Base-by-base conservation (phyloP, 495 filamentous ascomycete species). In the Hypoxylon fragiforme region DNA sequence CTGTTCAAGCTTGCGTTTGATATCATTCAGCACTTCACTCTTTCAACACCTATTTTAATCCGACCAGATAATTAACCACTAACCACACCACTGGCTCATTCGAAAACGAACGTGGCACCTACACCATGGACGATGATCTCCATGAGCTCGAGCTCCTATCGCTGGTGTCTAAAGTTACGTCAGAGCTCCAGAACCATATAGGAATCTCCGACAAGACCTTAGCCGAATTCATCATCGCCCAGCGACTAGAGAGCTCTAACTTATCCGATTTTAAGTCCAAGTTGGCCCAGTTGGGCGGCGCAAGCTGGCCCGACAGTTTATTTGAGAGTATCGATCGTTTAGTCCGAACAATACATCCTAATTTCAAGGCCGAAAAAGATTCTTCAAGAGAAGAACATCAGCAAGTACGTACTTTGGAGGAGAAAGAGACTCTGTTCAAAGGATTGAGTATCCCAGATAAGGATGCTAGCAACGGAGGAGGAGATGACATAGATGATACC, bases 131-230 rank as follows among this genome's bases (percentile, higher is more conserved):
- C 68, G 63, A 66, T 31, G 90, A 95, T 69, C 80, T 97, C 50
- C 84, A 88, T 62, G 88, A 86, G 57, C 84, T 98, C 57, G 94
- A 98, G 75, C 77, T 95, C 54, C 83, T 97, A 52, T 95, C 90
- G 55, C 83, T 98, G 50, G 91, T 97, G 54, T 92, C 90, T 37
- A 95, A 92, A 71, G 90, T 98, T 60, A 96, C 90, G 28, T 90
- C 86, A 22, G 94, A 98, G 74, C 77, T 97, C 35, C 86, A 91
- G 60, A 98, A 98, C 71, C 89, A 98, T 73, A 72, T 98, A 45
- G 91, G 92, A 24, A 85, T 97, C 64, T 88, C 77, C 70, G 92
- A 98, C 67, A 96, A 95, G 74, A 96, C 90, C 1, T 77, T 97
- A 13, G 91, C 94, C 42, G 94, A 97, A 70, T 98, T 95, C 68